Conservation (phyloP, 2,329 filamentous ascomycete species). For the Monosporascus sp. region DNA sequence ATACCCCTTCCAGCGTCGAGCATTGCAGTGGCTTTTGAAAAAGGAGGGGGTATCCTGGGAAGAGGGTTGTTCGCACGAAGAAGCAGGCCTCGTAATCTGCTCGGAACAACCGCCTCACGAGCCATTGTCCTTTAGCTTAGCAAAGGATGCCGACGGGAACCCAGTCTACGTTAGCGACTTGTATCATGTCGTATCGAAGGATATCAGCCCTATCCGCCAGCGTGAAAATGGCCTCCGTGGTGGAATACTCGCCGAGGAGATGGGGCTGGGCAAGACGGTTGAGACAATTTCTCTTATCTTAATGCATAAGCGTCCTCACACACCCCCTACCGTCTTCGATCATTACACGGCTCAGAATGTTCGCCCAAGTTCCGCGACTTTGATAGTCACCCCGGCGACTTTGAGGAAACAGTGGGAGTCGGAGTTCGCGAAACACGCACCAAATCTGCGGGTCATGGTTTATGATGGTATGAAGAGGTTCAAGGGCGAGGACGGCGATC, state of each 20-base stretch:
- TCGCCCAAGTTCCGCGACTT: constrained; percentile 46
- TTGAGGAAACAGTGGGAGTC: constrained; percentile 57
- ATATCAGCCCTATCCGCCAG: constrained; percentile 39
- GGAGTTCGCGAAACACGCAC: constrained; percentile 55
- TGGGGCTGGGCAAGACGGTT: constrained; percentile 78
- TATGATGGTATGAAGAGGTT: constrained; percentile 47
- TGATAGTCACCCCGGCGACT: constrained; percentile 56
- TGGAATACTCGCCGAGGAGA: constrained; percentile 73
- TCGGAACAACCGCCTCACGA: constrained; percentile 11
- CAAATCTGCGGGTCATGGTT: constrained; percentile 47
- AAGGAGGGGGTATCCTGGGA: constrained; percentile 57
- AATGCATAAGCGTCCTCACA: constrained; percentile 45
- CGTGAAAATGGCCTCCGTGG: constrained; percentile 41
- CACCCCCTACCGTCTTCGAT: constrained; percentile 24
- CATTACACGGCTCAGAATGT: constrained; percentile 38
- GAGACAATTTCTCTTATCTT: constrained; percentile 69
- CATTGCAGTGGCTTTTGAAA: constrained; percentile 64
- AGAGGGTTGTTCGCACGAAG: constrained; percentile 6
- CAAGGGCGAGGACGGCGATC: constrained; percentile 30
- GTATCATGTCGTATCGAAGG: constrained; percentile 52
- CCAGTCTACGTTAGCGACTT: constrained; percentile 46
- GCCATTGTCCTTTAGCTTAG: constrained; percentile 39
- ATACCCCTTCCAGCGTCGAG: constrained; percentile 68
- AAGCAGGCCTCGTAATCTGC: constrained; percentile 21
- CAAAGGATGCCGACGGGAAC: constrained; percentile 40